These are phyloP conservation scores for Botrytis sinoallii DNA, from an alignment of 2,329 filamentous ascomycete species.

Conservation along the genomic window DNA sequence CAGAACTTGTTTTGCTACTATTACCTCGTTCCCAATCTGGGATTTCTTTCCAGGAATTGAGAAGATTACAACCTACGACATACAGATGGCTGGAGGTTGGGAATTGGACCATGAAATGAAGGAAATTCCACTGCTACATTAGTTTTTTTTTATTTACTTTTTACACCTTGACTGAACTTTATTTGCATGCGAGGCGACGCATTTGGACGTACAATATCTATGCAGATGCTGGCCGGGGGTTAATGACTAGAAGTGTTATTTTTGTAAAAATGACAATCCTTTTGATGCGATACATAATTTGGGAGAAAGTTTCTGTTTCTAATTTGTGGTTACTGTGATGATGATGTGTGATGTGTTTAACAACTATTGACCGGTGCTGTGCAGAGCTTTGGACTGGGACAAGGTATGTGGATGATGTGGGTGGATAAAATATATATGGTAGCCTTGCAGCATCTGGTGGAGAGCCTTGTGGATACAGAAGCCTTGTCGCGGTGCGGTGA, in stretches of 20 bases:
- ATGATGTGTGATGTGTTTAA: neutral
- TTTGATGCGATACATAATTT: neutral
- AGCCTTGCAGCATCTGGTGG: neutral
- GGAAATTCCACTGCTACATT: slow-evolving; percentile 6
- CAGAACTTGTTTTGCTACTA: slow-evolving; percentile 34
- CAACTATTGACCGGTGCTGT: neutral
- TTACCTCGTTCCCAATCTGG: neutral
- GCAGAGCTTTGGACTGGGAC: neutral
- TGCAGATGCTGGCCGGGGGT: neutral
- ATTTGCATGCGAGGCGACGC: slow-evolving; percentile 16
- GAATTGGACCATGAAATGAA: neutral
- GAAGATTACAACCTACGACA: neutral
- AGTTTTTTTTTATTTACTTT: neutral
- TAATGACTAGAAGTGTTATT: slow-evolving; percentile 4
- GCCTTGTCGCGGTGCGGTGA: slow-evolving; percentile 4
- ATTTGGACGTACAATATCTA: slow-evolving; percentile 2
- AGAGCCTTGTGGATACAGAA: slow-evolving; percentile 2
- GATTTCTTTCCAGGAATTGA: neutral
- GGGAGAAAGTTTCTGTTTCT: neutral
- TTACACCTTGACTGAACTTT: neutral
- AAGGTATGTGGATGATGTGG: neutral
- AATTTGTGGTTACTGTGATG: neutral
- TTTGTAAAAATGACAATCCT: neutral
- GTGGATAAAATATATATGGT: neutral
- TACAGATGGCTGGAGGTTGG: neutral